Evolutionary conservation across 371 early-diverging fungal genomes (phyloP).

Genomic region (Mortierella sp.): DNA sequence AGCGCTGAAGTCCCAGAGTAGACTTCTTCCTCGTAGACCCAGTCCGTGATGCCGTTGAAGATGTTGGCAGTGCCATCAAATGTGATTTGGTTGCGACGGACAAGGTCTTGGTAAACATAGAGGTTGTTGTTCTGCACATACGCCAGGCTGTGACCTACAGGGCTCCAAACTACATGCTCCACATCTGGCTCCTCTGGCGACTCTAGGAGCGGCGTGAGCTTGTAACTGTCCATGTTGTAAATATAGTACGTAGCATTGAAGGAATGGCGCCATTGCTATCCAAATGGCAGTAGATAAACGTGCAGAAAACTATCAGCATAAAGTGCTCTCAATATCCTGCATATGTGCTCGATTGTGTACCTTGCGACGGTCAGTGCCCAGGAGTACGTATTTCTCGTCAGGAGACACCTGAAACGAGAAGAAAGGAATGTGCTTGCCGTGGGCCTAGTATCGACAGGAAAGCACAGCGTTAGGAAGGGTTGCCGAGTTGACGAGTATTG

Average conservation of each 20-base stretch:
- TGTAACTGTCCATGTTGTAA: slow-evolving; percentile 70
- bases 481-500: too few relatives aligned
- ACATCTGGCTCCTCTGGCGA: slow-evolving; percentile 57
- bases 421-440: slow-evolving; percentile 50
- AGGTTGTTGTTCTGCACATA: slow-evolving; percentile 92
- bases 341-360: slow-evolving; percentile 36
- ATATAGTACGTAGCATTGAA: slow-evolving; percentile 82
- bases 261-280: slow-evolving; percentile 87
- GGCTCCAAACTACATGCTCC: slow-evolving; percentile 82
- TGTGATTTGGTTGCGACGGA: slow-evolving; percentile 78
- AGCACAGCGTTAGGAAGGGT: too few relatives aligned
- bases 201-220: slow-evolving; percentile 68
- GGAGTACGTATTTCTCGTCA: slow-evolving; percentile 81
- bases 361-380: slow-evolving; percentile 73
- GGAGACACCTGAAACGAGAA: slow-evolving; percentile 72
- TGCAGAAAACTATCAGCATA: not conserved
- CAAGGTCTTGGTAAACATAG: slow-evolving; percentile 77
- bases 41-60: slow-evolving; percentile 97
- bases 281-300: not conserved
- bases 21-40: slow-evolving; percentile 99
- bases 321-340: not conserved
- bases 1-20: slow-evolving; percentile 72
- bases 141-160: slow-evolving; percentile 82
- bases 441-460: slow-evolving; percentile 9
- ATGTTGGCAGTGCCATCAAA: slow-evolving; percentile 84